These are phyloP conservation scores for Fusarium agapanthi DNA, from an alignment of 2,329 filamentous ascomycete genomes.

Conservation along the genomic window DNA sequence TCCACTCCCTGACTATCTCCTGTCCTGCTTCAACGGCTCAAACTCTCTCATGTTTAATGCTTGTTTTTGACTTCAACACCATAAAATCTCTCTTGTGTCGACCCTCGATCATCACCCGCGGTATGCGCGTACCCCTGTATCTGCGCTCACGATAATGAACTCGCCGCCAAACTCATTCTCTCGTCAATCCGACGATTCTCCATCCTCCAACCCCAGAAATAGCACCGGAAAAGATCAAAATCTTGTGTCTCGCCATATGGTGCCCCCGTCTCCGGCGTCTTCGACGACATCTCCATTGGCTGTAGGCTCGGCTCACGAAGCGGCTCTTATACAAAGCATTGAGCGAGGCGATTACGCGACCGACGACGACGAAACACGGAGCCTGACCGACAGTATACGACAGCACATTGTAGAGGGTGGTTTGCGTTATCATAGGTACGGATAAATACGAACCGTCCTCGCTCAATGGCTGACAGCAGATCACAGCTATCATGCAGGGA, in stretches of 20 bases:
- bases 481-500: slow-evolving; percentile 50
- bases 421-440: slow-evolving; percentile 47
- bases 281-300: slow-evolving; percentile 43
- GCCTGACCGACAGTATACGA: slow-evolving; percentile 54
- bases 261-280: slow-evolving; percentile 42
- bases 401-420: slow-evolving; percentile 54
- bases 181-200: slow-evolving; percentile 2
- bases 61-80: neutral
- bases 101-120: neutral
- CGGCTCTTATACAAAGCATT: slow-evolving; percentile 44
- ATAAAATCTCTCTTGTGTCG: neutral
- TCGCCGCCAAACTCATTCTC: slow-evolving; percentile 39
- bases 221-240: neutral
- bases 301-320: slow-evolving; percentile 45
- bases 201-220: neutral
- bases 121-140: slow-evolving; percentile 13
- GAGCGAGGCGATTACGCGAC: slow-evolving; percentile 45
- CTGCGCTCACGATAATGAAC: slow-evolving; percentile 30
- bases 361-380: slow-evolving; percentile 50
- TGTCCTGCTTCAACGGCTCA: neutral
- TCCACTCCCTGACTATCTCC: slow-evolving; percentile 13
- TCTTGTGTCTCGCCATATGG: slow-evolving; percentile 1
- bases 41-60: neutral
- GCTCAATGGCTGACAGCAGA: neutral
- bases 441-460: neutral